Conservation (phyloP, 371 early-diverging fungal genomes). For the Blastocladiella emersonii region DNA sequence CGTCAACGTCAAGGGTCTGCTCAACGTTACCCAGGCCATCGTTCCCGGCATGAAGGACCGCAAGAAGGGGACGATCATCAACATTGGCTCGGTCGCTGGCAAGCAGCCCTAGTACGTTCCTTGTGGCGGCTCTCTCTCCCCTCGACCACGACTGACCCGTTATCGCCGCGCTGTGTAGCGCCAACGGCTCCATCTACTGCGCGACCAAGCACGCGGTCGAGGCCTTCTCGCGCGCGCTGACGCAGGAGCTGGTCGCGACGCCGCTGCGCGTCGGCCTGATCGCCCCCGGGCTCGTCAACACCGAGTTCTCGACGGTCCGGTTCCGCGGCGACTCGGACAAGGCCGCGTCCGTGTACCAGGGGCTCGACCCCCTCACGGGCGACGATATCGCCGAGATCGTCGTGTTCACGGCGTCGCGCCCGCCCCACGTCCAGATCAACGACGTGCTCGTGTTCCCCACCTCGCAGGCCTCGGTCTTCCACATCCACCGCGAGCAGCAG, state of each 20-base stretch:
- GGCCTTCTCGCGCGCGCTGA: constrained; percentile 60
- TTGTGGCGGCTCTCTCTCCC: neutral
- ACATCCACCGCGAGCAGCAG: neutral
- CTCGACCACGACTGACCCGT: too few relatives aligned
- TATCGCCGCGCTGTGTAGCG: constrained; percentile 27
- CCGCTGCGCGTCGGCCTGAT: constrained; percentile 61
- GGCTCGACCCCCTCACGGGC: constrained; percentile 53
- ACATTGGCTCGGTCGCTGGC: constrained; percentile 73
- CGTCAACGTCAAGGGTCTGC: constrained; percentile 65
- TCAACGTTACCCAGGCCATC: constrained; percentile 57
- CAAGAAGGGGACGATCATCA: constrained; percentile 67
- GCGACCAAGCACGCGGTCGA: constrained; percentile 83
- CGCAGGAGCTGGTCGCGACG: constrained; percentile 63
- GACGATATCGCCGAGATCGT: constrained; percentile 66
- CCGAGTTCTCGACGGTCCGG: constrained; percentile 78
- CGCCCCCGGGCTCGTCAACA: constrained; percentile 69
- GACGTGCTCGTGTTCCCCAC: constrained; percentile 1
- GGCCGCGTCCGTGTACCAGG: constrained; percentile 66
- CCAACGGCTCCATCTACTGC: constrained; percentile 75
- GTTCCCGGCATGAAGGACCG: constrained; percentile 68
- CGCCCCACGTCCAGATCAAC: constrained; percentile 54
- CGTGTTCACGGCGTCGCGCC: constrained; percentile 68
- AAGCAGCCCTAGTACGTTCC: constrained; percentile 20
- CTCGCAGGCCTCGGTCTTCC: neutral
- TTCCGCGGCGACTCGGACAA: constrained; percentile 64